Conservation (phyloP, 441 rosid genomes). For the Jatropha podagrica region DNA sequence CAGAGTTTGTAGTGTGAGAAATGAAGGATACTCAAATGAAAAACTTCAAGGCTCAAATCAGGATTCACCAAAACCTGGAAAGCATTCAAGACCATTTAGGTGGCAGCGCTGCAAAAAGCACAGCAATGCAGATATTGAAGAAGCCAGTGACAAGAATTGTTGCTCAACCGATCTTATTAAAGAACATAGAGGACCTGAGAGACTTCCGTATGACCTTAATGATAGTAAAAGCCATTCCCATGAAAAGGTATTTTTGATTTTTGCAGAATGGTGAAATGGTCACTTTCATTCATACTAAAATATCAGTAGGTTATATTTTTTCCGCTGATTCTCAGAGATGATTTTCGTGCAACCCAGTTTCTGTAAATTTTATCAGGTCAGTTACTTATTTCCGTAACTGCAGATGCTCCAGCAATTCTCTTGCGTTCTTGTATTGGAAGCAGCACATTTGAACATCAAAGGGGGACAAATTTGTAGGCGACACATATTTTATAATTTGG, state of each 20-base stretch:
- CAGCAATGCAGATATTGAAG: constrained; percentile 30
- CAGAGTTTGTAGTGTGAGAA: constrained; percentile 11
- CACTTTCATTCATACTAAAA: neutral
- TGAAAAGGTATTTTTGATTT: constrained; percentile 29
- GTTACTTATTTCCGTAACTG: constrained; percentile 21
- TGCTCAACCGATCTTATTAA: constrained; percentile 13
- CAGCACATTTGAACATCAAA: constrained; percentile 30
- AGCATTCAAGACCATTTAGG: constrained; percentile 47
- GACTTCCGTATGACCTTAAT: constrained; percentile 22
- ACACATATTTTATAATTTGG: constrained; percentile 45
- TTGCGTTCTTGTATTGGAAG: constrained; percentile 40
- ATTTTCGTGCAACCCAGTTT: neutral
- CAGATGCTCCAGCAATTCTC: constrained; percentile 43
- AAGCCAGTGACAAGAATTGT: constrained; percentile 18
- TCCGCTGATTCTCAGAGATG: neutral
- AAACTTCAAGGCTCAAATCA: constrained; percentile 14
- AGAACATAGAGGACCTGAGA: constrained; percentile 24
- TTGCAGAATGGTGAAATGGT: neutral
- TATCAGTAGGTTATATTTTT: neutral
- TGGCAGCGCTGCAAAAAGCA: constrained; percentile 46
- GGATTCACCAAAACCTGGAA: constrained; percentile 27
- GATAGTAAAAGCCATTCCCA: constrained; percentile 13
- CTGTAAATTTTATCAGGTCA: neutral
- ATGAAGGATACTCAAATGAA: constrained; percentile 9
- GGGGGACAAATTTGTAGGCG: constrained; percentile 39